Percentiles rank a stretch among this genome's conserved stretches.
Evolutionary conservation across 495 filamentous ascomycete genomes (phyloP).

Genomic region (Durotheca rogersii): DNA sequence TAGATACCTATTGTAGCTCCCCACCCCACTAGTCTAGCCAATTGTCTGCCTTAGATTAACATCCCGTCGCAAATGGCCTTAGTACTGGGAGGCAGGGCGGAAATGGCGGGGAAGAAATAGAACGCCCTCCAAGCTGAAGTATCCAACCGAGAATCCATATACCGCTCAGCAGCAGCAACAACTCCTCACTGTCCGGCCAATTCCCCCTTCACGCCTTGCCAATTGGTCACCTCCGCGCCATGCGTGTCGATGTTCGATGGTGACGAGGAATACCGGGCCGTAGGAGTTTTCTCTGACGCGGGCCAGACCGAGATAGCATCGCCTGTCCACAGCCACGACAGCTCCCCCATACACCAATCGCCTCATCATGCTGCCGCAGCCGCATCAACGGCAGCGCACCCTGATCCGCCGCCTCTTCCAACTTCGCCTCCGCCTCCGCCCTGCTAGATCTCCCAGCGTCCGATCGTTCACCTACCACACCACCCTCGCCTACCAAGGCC

Average conservation of each 20-base stretch:
- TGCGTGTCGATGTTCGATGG: background rate
- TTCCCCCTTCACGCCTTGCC: background rate
- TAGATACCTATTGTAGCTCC: too few relatives aligned
- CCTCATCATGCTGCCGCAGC: slow-evolving; percentile 27
- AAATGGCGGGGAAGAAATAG: too few relatives aligned
- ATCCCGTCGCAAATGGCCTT: too few relatives aligned
- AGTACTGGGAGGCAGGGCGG: too few relatives aligned
- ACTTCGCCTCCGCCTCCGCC: slow-evolving; percentile 20
- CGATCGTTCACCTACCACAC: slow-evolving; percentile 24
- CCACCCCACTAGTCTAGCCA: too few relatives aligned
- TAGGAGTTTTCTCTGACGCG: too few relatives aligned
- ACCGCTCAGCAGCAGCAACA: background rate
- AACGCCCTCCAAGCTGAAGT: too few relatives aligned
- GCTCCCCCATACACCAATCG: background rate
- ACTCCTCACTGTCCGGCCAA: background rate
- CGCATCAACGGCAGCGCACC: slow-evolving; percentile 21
- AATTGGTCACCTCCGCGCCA: background rate
- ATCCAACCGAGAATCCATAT: too few relatives aligned
- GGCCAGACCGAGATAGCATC: too few relatives aligned
- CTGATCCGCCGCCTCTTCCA: slow-evolving; percentile 25
- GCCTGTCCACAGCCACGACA: background rate
- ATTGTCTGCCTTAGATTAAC: too few relatives aligned
- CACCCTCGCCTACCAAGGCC: slow-evolving; percentile 36
- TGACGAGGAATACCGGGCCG: background rate
- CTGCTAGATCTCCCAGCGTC: slow-evolving; percentile 12